Conservation (phyloP, 805 yeast genomes). For the Candida awuae region DNA sequence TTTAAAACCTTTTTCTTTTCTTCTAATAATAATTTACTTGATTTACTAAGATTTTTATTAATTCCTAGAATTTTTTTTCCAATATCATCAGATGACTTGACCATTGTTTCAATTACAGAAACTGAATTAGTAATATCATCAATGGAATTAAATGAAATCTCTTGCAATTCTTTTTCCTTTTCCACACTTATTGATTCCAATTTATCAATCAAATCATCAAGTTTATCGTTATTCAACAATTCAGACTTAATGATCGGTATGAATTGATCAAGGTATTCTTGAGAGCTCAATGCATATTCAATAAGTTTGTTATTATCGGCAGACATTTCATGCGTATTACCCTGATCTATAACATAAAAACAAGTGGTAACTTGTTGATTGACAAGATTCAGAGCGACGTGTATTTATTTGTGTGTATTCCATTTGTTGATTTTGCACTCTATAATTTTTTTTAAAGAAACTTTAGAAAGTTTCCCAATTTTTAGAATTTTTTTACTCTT, state of each 20-base stretch:
- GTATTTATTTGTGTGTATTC: too few relatives aligned
- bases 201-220: slow-evolving; percentile 47
- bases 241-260: slow-evolving; percentile 68
- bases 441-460: too few relatives aligned
- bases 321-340: background rate
- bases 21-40: slow-evolving; percentile 58
- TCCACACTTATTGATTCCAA: slow-evolving; percentile 49
- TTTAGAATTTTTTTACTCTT: too few relatives aligned
- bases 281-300: slow-evolving; percentile 40
- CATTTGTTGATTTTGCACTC: too few relatives aligned
- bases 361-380: too few relatives aligned
- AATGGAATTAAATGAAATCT: slow-evolving; percentile 54
- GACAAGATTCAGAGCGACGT: too few relatives aligned
- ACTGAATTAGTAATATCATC: slow-evolving; percentile 50
- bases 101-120: slow-evolving; percentile 53
- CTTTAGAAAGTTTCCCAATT: too few relatives aligned
- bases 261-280: slow-evolving; percentile 70
- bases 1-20: slow-evolving; percentile 54
- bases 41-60: slow-evolving; percentile 48
- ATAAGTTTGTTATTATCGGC: slow-evolving; percentile 13
- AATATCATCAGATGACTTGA: slow-evolving; percentile 47
- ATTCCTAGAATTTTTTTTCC: slow-evolving; percentile 48
- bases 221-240: slow-evolving; percentile 39
- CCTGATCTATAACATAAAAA: too few relatives aligned
- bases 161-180: slow-evolving; percentile 57